A percentile compares a stretch with the other conserved stretches of the same genome.
These are phyloP conservation scores for Ganoderma resinaceum DNA, from an alignment of 1,284 basidiomycete species.

Conservation along the genomic window DNA sequence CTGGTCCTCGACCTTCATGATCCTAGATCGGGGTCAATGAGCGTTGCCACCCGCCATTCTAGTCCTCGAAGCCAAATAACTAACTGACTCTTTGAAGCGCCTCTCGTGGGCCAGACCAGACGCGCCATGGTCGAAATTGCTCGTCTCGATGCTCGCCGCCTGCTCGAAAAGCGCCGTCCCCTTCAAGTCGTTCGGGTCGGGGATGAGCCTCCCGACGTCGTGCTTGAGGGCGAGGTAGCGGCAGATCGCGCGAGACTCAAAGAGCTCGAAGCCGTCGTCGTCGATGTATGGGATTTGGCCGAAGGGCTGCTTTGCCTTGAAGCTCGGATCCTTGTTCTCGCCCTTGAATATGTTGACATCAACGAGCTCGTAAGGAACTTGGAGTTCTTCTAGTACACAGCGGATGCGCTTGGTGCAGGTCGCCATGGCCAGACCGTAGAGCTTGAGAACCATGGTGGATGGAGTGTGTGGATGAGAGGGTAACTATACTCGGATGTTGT, in stretches of 20 bases:
- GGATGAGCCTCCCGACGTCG: slow-evolving; percentile 45
- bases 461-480: neutral
- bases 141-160: slow-evolving; percentile 58
- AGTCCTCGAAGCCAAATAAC: neutral
- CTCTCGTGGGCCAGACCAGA: slow-evolving; percentile 49
- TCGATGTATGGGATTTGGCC: slow-evolving; percentile 70
- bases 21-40: slow-evolving; percentile 1
- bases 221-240: slow-evolving; percentile 58
- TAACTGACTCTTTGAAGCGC: slow-evolving; percentile 45
- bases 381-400: slow-evolving; percentile 55
- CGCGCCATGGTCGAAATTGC: slow-evolving; percentile 58
- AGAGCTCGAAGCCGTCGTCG: slow-evolving; percentile 54
- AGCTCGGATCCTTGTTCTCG: slow-evolving; percentile 58
- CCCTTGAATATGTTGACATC: slow-evolving; percentile 48
- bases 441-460: slow-evolving; percentile 56
- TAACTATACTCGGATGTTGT: neutral
- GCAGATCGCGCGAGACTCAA: slow-evolving; percentile 60
- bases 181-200: slow-evolving; percentile 39
- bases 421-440: slow-evolving; percentile 51
- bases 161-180: slow-evolving; percentile 59
- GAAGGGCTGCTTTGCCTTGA: slow-evolving; percentile 62
- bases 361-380: slow-evolving; percentile 56
- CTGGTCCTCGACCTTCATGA: neutral
- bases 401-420: slow-evolving; percentile 57
- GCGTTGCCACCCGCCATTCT: neutral